These are phyloP conservation scores for Tolypocladium album DNA, from an alignment of 2,329 filamentous ascomycete species.

Conservation along the genomic window DNA sequence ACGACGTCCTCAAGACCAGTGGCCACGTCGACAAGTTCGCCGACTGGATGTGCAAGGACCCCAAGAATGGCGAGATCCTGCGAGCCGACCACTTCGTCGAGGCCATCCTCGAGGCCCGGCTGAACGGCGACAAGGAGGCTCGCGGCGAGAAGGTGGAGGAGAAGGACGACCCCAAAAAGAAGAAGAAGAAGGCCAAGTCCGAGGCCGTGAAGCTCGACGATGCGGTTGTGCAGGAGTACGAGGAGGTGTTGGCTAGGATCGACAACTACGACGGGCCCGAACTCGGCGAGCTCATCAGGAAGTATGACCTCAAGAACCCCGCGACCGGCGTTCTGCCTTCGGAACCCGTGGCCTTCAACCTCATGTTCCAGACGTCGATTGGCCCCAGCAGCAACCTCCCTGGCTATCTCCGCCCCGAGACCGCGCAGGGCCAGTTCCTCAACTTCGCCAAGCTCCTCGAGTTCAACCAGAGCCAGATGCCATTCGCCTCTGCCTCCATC, in stretches of 20 bases:
- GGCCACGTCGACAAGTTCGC: conserved; percentile 97
- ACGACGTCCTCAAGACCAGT: conserved; percentile 87
- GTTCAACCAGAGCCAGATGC: conserved; percentile 91
- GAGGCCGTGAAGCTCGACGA: conserved; percentile 82
- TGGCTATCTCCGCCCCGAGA: conserved; percentile 85
- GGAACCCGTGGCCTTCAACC: conserved; percentile 85
- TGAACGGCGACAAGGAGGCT: conserved; percentile 88
- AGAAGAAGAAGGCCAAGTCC: conserved; percentile 83
- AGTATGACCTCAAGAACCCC: conserved; percentile 86
- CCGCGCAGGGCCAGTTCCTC: conserved; percentile 94
- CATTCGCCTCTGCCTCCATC: conserved; percentile 93
- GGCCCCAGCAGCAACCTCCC: conserved; percentile 81
- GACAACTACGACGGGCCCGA: conserved; percentile 89
- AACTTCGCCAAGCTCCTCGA: conserved; percentile 95
- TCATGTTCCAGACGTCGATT: conserved; percentile 97
- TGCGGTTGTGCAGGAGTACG: conserved; percentile 76
- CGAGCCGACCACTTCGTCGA: conserved; percentile 94
- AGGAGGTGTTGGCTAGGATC: conserved; percentile 82
- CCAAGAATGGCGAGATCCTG: conserved; percentile 93
- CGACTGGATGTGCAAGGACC: conserved; percentile 99
- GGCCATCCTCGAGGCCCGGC: conserved; percentile 74
- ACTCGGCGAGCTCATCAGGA: conserved; percentile 78
- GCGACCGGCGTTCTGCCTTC: conserved; percentile 65
- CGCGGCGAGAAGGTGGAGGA: conserved; percentile 72
- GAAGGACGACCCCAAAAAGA: conserved; percentile 60